These are phyloP conservation scores for Laguncularia racemosa DNA, from an alignment of 345 rosid species.

Conservation along the genomic window DNA sequence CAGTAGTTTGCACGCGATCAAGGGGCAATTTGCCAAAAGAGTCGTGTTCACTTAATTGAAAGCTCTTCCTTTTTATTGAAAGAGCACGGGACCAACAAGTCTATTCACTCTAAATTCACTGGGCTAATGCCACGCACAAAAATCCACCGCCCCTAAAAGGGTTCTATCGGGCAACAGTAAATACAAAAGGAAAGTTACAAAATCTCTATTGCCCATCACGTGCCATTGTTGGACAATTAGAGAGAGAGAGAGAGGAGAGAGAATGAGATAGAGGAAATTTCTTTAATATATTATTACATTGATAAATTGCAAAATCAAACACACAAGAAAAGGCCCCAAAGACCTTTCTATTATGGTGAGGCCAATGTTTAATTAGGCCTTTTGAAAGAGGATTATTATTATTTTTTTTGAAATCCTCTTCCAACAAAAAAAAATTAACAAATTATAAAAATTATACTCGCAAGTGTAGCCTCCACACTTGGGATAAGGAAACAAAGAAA, in stretches of 20 bases:
- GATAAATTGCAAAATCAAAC: slow-evolving; percentile 30
- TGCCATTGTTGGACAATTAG: slow-evolving; percentile 13
- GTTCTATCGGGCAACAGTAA: slow-evolving; percentile 5
- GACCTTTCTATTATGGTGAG: slow-evolving; percentile 26
- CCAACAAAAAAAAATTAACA: slow-evolving; percentile 1
- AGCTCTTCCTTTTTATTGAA: too few species aligned
- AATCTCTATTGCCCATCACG: slow-evolving; percentile 34
- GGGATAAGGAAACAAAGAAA: background rate
- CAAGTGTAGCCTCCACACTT: slow-evolving; percentile 22
- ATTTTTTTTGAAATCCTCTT: slow-evolving; percentile 10
- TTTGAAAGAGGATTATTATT: slow-evolving; percentile 11
- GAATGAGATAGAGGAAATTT: background rate
- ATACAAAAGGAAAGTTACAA: slow-evolving; percentile 52
- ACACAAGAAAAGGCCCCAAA: slow-evolving; percentile 44
- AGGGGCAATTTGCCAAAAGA: too few species aligned
- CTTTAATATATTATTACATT: slow-evolving; percentile 12
- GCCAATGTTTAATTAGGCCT: slow-evolving; percentile 22
- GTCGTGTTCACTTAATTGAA: too few species aligned
- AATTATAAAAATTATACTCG: slow-evolving; percentile 5
- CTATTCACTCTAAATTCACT: too few species aligned
- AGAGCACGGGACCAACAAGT: too few species aligned
- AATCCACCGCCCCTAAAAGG: slow-evolving; percentile 12
- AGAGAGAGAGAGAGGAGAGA: background rate
- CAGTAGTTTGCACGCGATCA: too few species aligned
- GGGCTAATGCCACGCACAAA: slow-evolving; percentile 9